Evolutionary conservation across 2,329 filamentous ascomycete genomes (phyloP).

Genomic region (Myriosclerotinia duriaeana): DNA sequence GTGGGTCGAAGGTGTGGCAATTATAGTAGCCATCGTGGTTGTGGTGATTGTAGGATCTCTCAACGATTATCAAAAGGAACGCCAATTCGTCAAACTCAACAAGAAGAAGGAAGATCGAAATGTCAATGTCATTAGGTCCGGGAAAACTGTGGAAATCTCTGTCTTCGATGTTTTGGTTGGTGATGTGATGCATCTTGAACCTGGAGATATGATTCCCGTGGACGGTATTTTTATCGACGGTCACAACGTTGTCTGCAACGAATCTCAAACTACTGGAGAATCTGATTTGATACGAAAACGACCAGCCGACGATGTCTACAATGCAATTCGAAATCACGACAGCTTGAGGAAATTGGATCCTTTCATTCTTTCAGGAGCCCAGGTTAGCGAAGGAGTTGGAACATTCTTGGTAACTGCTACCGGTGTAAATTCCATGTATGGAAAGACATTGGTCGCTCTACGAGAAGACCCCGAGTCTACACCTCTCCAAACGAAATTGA

Average conservation of each 20-base stretch:
- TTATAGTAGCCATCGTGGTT: constrained; percentile 72
- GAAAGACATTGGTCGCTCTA: constrained; percentile 76
- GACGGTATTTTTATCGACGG: constrained; percentile 70
- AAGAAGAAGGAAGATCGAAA: constrained; percentile 74
- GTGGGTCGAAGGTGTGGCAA: constrained; percentile 81
- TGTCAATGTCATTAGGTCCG: constrained; percentile 75
- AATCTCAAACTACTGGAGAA: constrained; percentile 75
- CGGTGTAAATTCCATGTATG: constrained; percentile 71
- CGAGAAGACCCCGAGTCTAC: constrained; percentile 76
- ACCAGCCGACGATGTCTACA: constrained; percentile 62
- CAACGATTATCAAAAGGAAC: constrained; percentile 81
- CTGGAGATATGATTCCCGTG: constrained; percentile 70
- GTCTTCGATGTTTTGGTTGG: constrained; percentile 72
- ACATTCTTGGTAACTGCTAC: constrained; percentile 74
- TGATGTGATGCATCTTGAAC: constrained; percentile 70
- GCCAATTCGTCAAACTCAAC: constrained; percentile 77
- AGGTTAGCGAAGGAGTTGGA: constrained; percentile 73
- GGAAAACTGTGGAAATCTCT: constrained; percentile 66
- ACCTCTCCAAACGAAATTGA: constrained; percentile 75
- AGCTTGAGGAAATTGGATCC: constrained; percentile 68
- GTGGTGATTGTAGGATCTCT: constrained; percentile 75
- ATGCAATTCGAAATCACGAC: constrained; percentile 60
- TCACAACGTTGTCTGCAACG: constrained; percentile 67
- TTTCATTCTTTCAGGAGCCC: constrained; percentile 78
- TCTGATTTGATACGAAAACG: constrained; percentile 71